Evolutionary conservation across 768 basidiomycete species (phyloP), one percentile per base, ranked within the genome.

Genomic region (Pleurotus tuoliensis): DNA sequence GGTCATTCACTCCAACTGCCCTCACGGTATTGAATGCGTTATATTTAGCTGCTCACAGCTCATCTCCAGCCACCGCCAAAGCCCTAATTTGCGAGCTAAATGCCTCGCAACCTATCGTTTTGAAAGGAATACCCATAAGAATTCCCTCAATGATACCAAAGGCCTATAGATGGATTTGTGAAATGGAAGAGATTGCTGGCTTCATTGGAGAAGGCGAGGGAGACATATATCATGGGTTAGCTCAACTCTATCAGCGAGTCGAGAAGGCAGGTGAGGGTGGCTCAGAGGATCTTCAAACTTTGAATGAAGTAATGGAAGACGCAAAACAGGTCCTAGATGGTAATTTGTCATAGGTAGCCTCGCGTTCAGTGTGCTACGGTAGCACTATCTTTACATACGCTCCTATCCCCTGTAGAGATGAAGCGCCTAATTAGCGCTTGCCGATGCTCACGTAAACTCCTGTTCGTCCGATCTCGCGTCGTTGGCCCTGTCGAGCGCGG

Each of bases 101-200:
- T 44, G 58, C 64, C 18, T 83, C 81, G 13, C 79, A 82, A 63
- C 76, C 80, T 3, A 63, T 59, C 15, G 55, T 77, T 24, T 69
- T 86, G 9, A 61, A 73, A 58, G 70, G 73, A 18, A 67, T 82
- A 47, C 68, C 70, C 3, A 63, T 62, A 46, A 59, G 59, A 1
- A 65, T 84, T 25, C 78, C 81, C 4, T 56, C 66, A 34, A 82
- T 84, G 82, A 66, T 82, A 16, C 81, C 78, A n/a, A 87, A 85
- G 59, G 81, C 82, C 3, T 84, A 87, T 61, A 73, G 84, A 49
- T 86, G 77, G 78, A 76, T 80, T 12, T 79, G 77, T 46, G 83
- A 86, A 70, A 86, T 84, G 84, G 71, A 80, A 51, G 86, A 87
- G 66, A 84, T 87, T 40, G 75, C 77, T 2, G 71, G 67, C 5